Evolutionary conservation across 2,329 filamentous ascomycete genomes (phyloP).

Genomic region (Colletotrichum noveboracense): DNA sequence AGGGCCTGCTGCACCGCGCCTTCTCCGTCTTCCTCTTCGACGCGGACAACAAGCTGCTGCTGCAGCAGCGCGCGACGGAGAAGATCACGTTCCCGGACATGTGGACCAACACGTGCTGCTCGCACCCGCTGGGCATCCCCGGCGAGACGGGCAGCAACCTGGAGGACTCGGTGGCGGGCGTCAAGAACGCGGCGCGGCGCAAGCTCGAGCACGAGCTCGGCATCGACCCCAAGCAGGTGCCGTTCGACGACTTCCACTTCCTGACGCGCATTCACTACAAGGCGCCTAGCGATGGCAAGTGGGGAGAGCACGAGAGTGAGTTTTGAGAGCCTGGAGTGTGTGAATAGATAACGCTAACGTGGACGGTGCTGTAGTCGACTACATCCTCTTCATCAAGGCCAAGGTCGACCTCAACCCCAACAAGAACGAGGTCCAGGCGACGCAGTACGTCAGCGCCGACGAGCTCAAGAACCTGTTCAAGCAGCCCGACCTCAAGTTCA

Average conservation of each 20-base stretch:
- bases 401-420: constrained; percentile 85
- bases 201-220: constrained; percentile 96
- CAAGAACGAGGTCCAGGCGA: constrained; percentile 87
- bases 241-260: constrained; percentile 89
- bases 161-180: constrained; percentile 80
- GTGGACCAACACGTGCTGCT: constrained; percentile 99
- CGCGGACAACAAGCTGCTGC: constrained; percentile 81
- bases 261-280: constrained; percentile 98
- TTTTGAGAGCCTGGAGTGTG: constrained; percentile 20
- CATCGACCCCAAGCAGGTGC: constrained; percentile 87
- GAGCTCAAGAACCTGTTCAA: constrained; percentile 86
- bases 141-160: constrained; percentile 88
- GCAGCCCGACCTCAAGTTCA: constrained; percentile 83
- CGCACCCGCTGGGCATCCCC: constrained; percentile 90
- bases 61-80: constrained; percentile 93
- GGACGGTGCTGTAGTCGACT: constrained; percentile 72
- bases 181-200: constrained; percentile 88
- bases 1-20: constrained; percentile 92
- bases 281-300: constrained; percentile 94
- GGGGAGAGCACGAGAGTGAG: constrained; percentile 98
- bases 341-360: neutral
- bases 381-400: constrained; percentile 97
- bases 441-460: constrained; percentile 81
- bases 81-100: constrained; percentile 99
- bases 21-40: constrained; percentile 99